phyloP scores from a whole-genome alignment of 106 monocot genomes.

The Dioscorea dumetorum region DNA sequence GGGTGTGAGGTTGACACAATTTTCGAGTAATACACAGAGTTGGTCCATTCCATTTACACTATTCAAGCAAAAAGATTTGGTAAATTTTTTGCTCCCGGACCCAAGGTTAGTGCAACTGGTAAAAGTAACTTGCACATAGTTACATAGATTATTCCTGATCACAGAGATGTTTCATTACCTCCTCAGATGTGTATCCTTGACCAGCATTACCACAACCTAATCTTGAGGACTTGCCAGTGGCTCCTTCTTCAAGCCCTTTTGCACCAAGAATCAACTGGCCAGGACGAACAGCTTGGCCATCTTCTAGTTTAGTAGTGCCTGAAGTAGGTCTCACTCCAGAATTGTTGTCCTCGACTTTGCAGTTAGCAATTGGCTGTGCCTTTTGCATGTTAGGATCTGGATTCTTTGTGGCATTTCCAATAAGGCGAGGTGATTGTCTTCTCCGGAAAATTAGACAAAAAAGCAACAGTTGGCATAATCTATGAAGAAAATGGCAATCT shows the following conservation, averaged over 20 bases:
- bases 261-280: conserved; percentile 61
- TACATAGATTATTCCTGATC: too few relatives aligned
- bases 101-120: too few relatives aligned
- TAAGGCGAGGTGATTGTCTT: conserved; percentile 57
- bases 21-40: too few relatives aligned
- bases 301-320: conserved; percentile 61
- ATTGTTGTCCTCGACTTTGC: conserved; percentile 58
- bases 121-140: too few relatives aligned
- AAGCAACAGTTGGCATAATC: conserved; percentile 84
- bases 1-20: too few relatives aligned
- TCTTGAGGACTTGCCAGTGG: conserved; percentile 44
- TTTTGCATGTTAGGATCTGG: conserved; percentile 52
- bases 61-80: too few relatives aligned
- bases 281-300: conserved; percentile 39
- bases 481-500: conserved; percentile 97
- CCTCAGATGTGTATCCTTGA: conserved; percentile 94
- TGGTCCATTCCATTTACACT: too few relatives aligned
- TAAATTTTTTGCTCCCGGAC: too few relatives aligned
- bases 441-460: conserved; percentile 88
- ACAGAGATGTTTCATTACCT: conserved; percentile 38
- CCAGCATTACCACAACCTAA: conserved; percentile 95
- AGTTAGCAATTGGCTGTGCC: conserved; percentile 25
- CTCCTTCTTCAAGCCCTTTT: conserved; percentile 69
- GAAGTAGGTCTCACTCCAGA: conserved; percentile 20
- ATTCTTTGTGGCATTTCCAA: conserved; percentile 40